These are phyloP conservation scores for Tetrapisispora namnaoensis DNA, from an alignment of 805 yeast species.

Conservation along the genomic window DNA sequence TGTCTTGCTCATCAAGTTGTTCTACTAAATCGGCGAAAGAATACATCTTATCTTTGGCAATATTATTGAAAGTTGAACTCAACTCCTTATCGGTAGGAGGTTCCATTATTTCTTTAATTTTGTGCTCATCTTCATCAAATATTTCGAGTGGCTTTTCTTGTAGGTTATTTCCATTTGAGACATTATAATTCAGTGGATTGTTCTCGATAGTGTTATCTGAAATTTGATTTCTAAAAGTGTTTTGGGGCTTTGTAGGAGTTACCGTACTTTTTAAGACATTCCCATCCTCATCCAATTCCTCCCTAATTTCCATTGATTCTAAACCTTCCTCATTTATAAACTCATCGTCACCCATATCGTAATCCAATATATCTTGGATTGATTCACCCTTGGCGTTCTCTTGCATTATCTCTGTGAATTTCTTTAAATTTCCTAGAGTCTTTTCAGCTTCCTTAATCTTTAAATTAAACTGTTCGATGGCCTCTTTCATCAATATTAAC, in stretches of 20 bases:
- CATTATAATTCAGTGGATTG: neutral
- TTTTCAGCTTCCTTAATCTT: conserved; percentile 34
- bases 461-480: conserved; percentile 32
- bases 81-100: neutral
- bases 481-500: conserved; percentile 26
- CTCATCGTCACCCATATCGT: conserved; percentile 2
- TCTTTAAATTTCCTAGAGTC: conserved; percentile 23
- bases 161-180: conserved; percentile 10
- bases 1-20: conserved; percentile 25
- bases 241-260: conserved; percentile 26
- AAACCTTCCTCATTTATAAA: conserved; percentile 35
- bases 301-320: conserved; percentile 75
- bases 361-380: conserved; percentile 19
- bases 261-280: conserved; percentile 44
- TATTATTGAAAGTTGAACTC: conserved; percentile 5
- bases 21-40: conserved; percentile 27
- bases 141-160: conserved; percentile 6
- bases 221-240: neutral
- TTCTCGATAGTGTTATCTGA: neutral
- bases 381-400: neutral
- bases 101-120: neutral
- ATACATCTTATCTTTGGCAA: conserved; percentile 21
- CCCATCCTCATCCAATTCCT: conserved; percentile 78
- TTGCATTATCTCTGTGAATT: conserved; percentile 4
- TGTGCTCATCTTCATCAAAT: neutral